Conservation (phyloP, 306 rosid genomes). For the Glycyrrhiza uralensis region DNA sequence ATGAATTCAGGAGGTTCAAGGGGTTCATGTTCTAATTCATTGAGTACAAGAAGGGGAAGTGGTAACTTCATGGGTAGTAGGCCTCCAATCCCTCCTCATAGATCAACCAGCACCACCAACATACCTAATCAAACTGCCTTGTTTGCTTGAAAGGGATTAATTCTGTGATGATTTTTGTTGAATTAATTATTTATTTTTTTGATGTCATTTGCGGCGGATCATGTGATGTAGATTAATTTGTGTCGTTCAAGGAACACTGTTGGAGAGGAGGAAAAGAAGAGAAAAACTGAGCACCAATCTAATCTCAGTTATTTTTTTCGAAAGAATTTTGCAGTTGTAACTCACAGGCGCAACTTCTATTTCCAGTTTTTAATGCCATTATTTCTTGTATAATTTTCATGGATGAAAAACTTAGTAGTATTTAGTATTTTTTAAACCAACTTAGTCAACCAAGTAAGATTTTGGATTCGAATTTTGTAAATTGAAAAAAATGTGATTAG, state of each 20-base stretch:
- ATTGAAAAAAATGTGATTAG: too few relatives aligned
- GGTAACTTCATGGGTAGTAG: conserved; percentile 10
- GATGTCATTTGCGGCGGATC: background rate
- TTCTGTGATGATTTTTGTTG: background rate
- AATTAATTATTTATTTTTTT: background rate
- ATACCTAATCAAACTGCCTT: conserved; percentile 26
- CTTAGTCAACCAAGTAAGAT: too few relatives aligned
- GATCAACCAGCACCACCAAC: conserved; percentile 25
- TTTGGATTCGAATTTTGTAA: too few relatives aligned
- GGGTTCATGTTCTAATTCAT: conserved; percentile 31
- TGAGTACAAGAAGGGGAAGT: conserved; percentile 23
- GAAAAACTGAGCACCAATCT: background rate
- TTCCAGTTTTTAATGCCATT: too few relatives aligned
- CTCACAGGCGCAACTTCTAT: background rate
- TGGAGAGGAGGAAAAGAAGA: background rate
- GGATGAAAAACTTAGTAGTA: too few relatives aligned
- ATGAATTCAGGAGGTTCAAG: too few relatives aligned
- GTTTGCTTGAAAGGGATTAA: conserved; percentile 28
- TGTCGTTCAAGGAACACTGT: background rate
- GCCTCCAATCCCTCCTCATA: conserved; percentile 38
- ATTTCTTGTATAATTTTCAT: too few relatives aligned
- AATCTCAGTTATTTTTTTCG: background rate
- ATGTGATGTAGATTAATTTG: background rate
- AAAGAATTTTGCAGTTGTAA: background rate
- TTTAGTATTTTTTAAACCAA: too few relatives aligned